phyloP scores from a whole-genome alignment of 495 filamentous ascomycete genomes.

The Daldinia concentrica region DNA sequence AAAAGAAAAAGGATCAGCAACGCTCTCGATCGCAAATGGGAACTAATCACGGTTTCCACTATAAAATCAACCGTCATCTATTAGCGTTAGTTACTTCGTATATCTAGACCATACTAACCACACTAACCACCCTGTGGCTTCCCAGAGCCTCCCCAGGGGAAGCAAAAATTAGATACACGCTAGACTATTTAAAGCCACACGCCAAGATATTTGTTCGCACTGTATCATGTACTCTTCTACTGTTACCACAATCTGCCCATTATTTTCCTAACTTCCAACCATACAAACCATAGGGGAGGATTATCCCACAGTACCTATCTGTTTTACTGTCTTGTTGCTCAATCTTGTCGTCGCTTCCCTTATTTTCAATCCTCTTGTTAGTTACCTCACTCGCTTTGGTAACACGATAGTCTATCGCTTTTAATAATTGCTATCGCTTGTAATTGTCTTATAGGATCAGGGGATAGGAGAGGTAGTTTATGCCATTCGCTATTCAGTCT shows the following conservation, averaged over 20 bases:
- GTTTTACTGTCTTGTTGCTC: conserved; percentile 23
- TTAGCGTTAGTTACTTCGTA: conserved; percentile 23
- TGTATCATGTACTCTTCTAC: conserved; percentile 33
- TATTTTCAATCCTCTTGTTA: conserved; percentile 43
- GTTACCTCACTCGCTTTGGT: conserved; percentile 62
- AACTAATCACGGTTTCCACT: conserved; percentile 18
- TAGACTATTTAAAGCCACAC: conserved; percentile 23
- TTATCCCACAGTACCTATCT: conserved; percentile 30
- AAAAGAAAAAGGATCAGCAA: conserved; percentile 30
- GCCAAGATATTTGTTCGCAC: conserved; percentile 18
- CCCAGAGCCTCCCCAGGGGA: conserved; percentile 38
- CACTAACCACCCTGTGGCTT: background rate
- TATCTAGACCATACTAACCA: background rate
- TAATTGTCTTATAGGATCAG: conserved; percentile 35
- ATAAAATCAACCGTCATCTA: conserved; percentile 16
- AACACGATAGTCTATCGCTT: conserved; percentile 54
- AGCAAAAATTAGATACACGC: conserved; percentile 41
- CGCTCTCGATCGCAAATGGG: conserved; percentile 25
- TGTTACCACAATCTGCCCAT: conserved; percentile 26
- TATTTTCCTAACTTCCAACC: conserved; percentile 22
- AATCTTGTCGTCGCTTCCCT: conserved; percentile 45
- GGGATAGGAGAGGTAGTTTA: conserved; percentile 17
- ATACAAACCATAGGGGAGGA: conserved; percentile 17
- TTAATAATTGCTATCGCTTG: conserved; percentile 44
- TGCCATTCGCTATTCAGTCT: conserved; percentile 26